A percentile compares a stretch with the other conserved stretches of the same genome.
These are phyloP conservation scores for Olyra latifolia DNA, from an alignment of 176 grass and related monocot species.

Conservation along the genomic window DNA sequence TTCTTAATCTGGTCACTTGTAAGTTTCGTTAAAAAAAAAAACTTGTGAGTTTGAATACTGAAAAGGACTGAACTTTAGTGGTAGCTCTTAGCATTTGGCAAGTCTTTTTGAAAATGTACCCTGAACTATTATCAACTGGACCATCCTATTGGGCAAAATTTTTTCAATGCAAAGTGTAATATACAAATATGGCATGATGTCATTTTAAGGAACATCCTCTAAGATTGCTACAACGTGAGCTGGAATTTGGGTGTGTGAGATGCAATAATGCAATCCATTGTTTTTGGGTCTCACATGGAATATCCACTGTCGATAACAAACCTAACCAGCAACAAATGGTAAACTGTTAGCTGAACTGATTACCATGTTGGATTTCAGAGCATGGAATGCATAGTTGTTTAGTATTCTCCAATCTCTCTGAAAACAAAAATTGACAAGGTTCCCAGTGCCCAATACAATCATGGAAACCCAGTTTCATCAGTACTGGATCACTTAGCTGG, in stretches of 20 bases:
- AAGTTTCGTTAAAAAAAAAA: too few relatives aligned
- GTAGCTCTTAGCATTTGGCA: not conserved
- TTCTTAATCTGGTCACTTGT: not conserved
- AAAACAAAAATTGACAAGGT: not conserved
- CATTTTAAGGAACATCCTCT: not conserved
- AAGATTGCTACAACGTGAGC: not conserved
- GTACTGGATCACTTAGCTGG: not conserved
- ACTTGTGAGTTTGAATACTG: not conserved
- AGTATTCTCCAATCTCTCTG: too few relatives aligned
- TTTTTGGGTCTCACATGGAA: not conserved
- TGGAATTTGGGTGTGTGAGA: not conserved
- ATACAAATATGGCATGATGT: not conserved
- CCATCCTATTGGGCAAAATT: not conserved
- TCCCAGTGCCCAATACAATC: not conserved
- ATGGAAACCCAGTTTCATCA: not conserved
- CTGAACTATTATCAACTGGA: not conserved
- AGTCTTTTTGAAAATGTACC: not conserved
- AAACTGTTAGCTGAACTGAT: not conserved
- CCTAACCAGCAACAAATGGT: not conserved
- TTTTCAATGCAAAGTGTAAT: not conserved
- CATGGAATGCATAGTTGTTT: too few relatives aligned
- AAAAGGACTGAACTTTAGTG: not conserved
- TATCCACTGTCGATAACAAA: not conserved
- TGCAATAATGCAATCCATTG: not conserved
- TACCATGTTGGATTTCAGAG: too few relatives aligned